These are phyloP conservation scores for Pestalotiopsis sp. DNA, from an alignment of 2,329 filamentous ascomycete species.

Conservation along the genomic window DNA sequence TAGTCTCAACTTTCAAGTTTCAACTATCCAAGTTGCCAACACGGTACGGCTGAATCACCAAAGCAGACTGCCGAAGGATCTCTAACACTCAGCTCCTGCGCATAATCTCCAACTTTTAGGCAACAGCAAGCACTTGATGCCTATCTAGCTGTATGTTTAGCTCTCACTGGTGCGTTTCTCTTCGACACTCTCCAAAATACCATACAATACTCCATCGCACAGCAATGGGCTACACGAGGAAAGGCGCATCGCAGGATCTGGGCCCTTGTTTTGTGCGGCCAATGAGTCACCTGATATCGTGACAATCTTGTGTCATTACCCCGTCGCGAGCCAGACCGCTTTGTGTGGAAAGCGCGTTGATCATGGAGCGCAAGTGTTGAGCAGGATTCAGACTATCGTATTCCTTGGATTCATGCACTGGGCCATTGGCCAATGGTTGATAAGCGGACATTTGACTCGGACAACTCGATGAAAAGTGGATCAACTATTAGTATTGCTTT, in stretches of 20 bases:
- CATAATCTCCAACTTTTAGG: neutral
- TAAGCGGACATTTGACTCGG: neutral
- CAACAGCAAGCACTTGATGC: neutral
- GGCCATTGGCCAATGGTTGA: neutral
- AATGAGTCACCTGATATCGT: constrained; percentile 13
- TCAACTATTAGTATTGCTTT: neutral
- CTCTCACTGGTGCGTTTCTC: neutral
- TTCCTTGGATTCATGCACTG: neutral
- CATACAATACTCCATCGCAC: neutral
- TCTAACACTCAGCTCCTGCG: neutral
- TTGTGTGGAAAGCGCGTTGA: neutral
- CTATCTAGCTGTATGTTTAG: neutral
- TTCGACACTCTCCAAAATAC: neutral
- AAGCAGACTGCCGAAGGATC: neutral
- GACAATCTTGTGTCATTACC: neutral
- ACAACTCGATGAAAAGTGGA: neutral
- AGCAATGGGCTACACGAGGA: neutral
- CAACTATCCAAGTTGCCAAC: no score
- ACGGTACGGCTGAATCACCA: neutral
- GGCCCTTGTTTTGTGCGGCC: neutral
- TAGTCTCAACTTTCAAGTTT: no score
- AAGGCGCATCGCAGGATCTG: neutral
- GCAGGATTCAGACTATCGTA: neutral
- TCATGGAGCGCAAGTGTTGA: neutral
- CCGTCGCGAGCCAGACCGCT: neutral